A percentile compares a stretch with the other conserved stretches of the same genome.
Evolutionary conservation across 768 basidiomycete genomes (phyloP).

Genomic region (Amanita fuliginea): DNA sequence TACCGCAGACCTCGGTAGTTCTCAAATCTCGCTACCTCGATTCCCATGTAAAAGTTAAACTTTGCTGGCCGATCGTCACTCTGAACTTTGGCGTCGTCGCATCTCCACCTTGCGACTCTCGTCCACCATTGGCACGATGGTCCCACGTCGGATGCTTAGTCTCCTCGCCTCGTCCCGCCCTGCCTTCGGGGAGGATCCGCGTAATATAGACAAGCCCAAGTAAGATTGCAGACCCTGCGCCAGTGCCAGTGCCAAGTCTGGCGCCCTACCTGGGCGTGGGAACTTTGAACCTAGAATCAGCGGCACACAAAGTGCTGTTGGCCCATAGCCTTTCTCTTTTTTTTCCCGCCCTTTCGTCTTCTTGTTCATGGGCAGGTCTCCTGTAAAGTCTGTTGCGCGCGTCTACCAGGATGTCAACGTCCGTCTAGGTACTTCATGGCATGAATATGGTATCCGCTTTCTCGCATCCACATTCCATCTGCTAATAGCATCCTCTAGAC

Average conservation of each 20-base stretch:
- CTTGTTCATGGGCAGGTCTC: slow-evolving; percentile 54
- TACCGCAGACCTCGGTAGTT: slow-evolving; percentile 58
- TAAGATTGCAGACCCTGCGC: too few species aligned
- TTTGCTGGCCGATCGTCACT: slow-evolving; percentile 56
- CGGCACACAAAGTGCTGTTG: background rate
- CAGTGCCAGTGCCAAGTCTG: slow-evolving; percentile 27
- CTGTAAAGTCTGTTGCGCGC: slow-evolving; percentile 71
- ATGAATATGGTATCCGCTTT: slow-evolving; percentile 75
- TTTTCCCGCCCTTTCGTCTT: slow-evolving; percentile 3
- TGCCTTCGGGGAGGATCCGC: slow-evolving; percentile 12
- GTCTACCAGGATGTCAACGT: slow-evolving; percentile 86
- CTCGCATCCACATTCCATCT: slow-evolving; percentile 9
- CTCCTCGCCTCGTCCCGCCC: slow-evolving; percentile 6
- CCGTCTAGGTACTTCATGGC: slow-evolving; percentile 83
- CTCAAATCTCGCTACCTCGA: slow-evolving; percentile 77
- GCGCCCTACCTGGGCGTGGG: slow-evolving; percentile 7
- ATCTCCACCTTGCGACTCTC: slow-evolving; percentile 42
- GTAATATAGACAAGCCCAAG: slow-evolving; percentile 20
- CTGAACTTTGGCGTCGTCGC: slow-evolving; percentile 50
- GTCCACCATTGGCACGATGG: slow-evolving; percentile 55
- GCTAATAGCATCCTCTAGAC: slow-evolving; percentile 39
- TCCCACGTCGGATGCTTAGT: slow-evolving; percentile 64
- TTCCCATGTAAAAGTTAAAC: slow-evolving; percentile 51
- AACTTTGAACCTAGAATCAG: slow-evolving; percentile 5
- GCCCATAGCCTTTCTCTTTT: background rate